These are phyloP conservation scores for Boletus smithii DNA, from an alignment of 1,284 basidiomycete genomes.

Conservation along the genomic window DNA sequence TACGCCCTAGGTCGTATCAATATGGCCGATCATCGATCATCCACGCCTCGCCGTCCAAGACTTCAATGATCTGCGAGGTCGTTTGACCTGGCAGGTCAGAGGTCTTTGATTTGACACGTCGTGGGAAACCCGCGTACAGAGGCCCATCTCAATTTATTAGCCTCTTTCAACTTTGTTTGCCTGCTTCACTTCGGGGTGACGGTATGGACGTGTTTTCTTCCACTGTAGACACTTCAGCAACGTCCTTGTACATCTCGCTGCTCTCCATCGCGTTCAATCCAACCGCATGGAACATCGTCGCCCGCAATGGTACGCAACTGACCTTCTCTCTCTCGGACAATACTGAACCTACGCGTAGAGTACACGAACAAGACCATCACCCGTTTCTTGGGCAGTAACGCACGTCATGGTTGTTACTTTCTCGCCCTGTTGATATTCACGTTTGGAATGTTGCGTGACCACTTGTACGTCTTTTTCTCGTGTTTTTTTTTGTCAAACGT, in stretches of 20 bases:
- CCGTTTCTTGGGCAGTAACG: slow-evolving; percentile 70
- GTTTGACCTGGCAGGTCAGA: no score
- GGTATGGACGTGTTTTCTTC: slow-evolving; percentile 23
- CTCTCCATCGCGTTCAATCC: slow-evolving; percentile 84
- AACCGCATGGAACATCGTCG: slow-evolving; percentile 93
- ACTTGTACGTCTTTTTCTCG: slow-evolving; percentile 54
- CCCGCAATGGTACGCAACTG: slow-evolving; percentile 75
- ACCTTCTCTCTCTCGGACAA: slow-evolving; percentile 29
- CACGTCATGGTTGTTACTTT: slow-evolving; percentile 82
- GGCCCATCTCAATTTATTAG: no score
- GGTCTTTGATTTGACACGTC: no score
- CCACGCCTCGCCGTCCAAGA: no score
- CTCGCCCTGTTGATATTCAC: slow-evolving; percentile 89
- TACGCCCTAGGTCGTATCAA: no score
- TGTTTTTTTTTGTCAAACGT: neutral
- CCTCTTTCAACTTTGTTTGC: no score
- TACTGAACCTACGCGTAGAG: no score
- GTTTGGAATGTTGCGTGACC: slow-evolving; percentile 83
- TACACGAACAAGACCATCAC: slow-evolving; percentile 87
- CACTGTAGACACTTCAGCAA: slow-evolving; percentile 57
- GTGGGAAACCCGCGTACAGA: no score
- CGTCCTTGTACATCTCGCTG: slow-evolving; percentile 64
- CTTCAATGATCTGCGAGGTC: no score
- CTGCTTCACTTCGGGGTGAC: no score
- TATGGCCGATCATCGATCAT: no score